Evolutionary conservation across 257 asterid species (phyloP), one percentile per base, ranked within the genome.

Genomic region (Perilla frutescens): DNA sequence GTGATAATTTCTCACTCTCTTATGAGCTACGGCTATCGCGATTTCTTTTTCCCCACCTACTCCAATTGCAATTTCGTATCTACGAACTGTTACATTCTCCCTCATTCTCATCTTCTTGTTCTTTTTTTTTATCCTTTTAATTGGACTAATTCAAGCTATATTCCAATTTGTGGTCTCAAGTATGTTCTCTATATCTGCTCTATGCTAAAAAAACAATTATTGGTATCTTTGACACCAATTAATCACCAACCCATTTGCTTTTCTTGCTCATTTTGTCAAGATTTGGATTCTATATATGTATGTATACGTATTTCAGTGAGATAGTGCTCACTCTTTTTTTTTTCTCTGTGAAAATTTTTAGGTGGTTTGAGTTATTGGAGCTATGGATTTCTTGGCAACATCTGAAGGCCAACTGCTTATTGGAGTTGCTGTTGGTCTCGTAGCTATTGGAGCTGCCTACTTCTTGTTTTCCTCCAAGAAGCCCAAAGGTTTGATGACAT

Each of bases 301-400:
- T 2, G 3, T 39, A 32, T 39, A 31, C 54, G 29, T 48, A 13
- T 58, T 65, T 20, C 8, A 4, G 63, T 31, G 39, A 36, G 67
- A 50, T 49, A 57, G 55, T 39, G 15, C 67, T 71, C 36, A 55
- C 43, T 67, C 72, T 56, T 29, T 71, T 48, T 1, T n/a, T n/a
- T 48, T 50, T 34, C 40, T 20, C 12, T 44, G 43, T 67, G 62
- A 62, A 61, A 62, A 66, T 54, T 3, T 45, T 45, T 72, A 83
- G 88, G 86, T 20, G 45, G 49, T 77, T 64, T 37, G 31, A 50
- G 43, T 66, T 48, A 7, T 68, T 70, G 64, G 80, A 71, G 80
- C 75, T 57, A 91, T 93, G 98, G 96, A 85, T 76, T 85, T 88
- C 77, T 43, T 88, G 84, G 91, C 92, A 57, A 81, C 90, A 68